Percentiles rank a stretch among this genome's conserved stretches.
Conservation (phyloP, 2,329 filamentous ascomycete genomes). For the Penicillium sp. region DNA sequence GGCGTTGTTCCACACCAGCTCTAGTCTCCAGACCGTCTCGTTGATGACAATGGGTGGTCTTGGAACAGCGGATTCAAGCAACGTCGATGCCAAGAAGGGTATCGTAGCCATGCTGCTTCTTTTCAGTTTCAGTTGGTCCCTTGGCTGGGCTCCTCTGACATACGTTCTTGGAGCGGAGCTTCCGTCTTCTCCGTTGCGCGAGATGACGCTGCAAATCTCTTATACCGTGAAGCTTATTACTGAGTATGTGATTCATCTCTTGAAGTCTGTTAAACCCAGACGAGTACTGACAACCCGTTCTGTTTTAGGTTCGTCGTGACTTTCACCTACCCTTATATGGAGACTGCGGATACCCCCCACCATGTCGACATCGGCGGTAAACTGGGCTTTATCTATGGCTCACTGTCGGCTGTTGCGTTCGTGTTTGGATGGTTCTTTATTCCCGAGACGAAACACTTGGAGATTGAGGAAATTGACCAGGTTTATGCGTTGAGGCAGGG, state of each 20-base stretch:
- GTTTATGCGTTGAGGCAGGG: background rate
- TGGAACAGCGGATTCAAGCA: constrained; percentile 29
- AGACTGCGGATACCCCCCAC: constrained; percentile 10
- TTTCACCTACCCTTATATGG: constrained; percentile 17
- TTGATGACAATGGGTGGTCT: constrained; percentile 41
- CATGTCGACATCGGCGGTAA: constrained; percentile 15
- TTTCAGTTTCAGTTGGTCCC: constrained; percentile 33
- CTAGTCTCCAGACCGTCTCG: constrained; percentile 27
- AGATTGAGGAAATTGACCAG: constrained; percentile 12
- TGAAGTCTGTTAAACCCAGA: background rate
- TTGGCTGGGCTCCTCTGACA: constrained; percentile 37
- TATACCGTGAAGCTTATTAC: constrained; percentile 14
- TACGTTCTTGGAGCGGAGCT: constrained; percentile 41
- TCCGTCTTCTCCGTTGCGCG: constrained; percentile 28
- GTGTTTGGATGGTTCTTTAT: constrained; percentile 13
- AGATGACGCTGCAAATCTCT: constrained; percentile 11
- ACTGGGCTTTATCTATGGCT: constrained; percentile 16
- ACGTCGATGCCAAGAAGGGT: constrained; percentile 5
- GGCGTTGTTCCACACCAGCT: constrained; percentile 19
- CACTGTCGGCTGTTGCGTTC: constrained; percentile 11
- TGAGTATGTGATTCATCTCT: constrained; percentile 1
- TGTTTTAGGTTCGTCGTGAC: constrained; percentile 12
- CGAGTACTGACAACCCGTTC: background rate
- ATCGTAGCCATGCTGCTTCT: constrained; percentile 35
- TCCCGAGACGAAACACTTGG: constrained; percentile 9